Evolutionary conservation across 2,329 filamentous ascomycete species (phyloP).

Genomic region (Trichoderma asperellum): DNA sequence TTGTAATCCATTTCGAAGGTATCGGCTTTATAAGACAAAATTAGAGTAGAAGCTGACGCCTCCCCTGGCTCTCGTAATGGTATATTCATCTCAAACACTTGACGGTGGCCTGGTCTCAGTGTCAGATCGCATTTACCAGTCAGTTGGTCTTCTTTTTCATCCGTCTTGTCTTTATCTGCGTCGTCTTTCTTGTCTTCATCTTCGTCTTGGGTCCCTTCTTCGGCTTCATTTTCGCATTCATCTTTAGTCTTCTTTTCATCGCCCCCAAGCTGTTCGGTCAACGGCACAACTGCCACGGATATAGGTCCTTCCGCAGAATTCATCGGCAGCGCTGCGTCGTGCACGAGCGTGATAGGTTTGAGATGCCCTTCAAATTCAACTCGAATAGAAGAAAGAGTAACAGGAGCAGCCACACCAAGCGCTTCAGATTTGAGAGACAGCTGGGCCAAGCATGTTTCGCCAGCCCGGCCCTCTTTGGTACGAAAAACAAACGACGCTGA

Average conservation of each 20-base stretch:
- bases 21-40: conserved; percentile 64
- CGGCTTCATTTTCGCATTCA: conserved; percentile 24
- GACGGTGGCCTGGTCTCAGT: conserved; percentile 67
- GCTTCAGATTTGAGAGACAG: conserved; percentile 62
- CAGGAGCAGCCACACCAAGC: conserved; percentile 53
- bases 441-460: conserved; percentile 62
- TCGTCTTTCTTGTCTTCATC: conserved; percentile 3
- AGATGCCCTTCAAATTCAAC: conserved; percentile 62
- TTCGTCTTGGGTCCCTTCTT: not conserved
- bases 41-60: conserved; percentile 66
- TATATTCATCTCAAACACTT: conserved; percentile 71
- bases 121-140: conserved; percentile 65
- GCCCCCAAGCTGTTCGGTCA: conserved; percentile 39
- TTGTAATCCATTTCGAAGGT: conserved; percentile 70
- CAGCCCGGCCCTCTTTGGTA: conserved; percentile 62
- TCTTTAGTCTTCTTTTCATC: not conserved
- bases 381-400: conserved; percentile 56
- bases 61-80: conserved; percentile 82
- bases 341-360: conserved; percentile 57
- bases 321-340: conserved; percentile 37
- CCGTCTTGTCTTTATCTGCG: conserved; percentile 29
- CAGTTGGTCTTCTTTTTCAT: conserved; percentile 47
- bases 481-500: conserved; percentile 62
- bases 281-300: conserved; percentile 34
- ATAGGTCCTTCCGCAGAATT: conserved; percentile 28